Base-by-base conservation (phyloP, 805 yeast species). In the Candida sanyiensis region DNA sequence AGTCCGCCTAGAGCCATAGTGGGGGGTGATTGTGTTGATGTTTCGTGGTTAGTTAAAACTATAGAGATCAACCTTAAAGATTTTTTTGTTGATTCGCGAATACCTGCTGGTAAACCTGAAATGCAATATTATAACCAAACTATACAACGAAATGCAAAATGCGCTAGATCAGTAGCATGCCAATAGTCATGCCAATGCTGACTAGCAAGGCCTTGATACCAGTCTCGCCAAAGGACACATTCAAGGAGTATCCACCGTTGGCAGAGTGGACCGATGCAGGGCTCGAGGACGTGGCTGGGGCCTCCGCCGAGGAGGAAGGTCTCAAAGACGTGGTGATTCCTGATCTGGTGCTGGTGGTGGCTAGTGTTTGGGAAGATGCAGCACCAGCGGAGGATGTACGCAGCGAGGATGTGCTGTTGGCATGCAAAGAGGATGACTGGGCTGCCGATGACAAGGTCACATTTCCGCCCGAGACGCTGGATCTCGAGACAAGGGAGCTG, bases 1-100 rank as follows among this genome's bases (percentile, higher is more conserved):
- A 52, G 42, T 26, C 51, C 51, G 34, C 54, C 51, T 22, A 52
- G 37, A 33, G 56, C 58, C 58, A 54, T 35, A 25, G 19, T 28
- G 5, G 22, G 26, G 12, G 10, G 27, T 16, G 28, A 24, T 17
- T 13, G 20, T 29, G 20, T 20, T 17, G 25, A 23, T 28, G 15
- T 17, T 23, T 23, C n/a, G n/a, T n/a, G n/a, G n/a, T n/a, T n/a
- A n/a, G n/a, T n/a, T n/a, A n/a, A n/a, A n/a, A n/a, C n/a, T n/a
- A n/a, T n/a, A n/a, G n/a, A n/a, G n/a, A n/a, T n/a, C n/a, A n/a
- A n/a, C n/a, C n/a, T n/a, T n/a, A n/a, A n/a, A n/a, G n/a, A n/a
- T n/a, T n/a, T n/a, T n/a, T n/a, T n/a, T n/a, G n/a, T n/a, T n/a
- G n/a, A n/a, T n/a, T n/a, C n/a, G n/a, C n/a, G n/a, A n/a, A n/a